A percentile compares a stretch with the other conserved stretches of the same genome.
These are phyloP conservation scores for Trichoderma oligosporum DNA, from an alignment of 2,329 filamentous ascomycete species.

Conservation along the genomic window DNA sequence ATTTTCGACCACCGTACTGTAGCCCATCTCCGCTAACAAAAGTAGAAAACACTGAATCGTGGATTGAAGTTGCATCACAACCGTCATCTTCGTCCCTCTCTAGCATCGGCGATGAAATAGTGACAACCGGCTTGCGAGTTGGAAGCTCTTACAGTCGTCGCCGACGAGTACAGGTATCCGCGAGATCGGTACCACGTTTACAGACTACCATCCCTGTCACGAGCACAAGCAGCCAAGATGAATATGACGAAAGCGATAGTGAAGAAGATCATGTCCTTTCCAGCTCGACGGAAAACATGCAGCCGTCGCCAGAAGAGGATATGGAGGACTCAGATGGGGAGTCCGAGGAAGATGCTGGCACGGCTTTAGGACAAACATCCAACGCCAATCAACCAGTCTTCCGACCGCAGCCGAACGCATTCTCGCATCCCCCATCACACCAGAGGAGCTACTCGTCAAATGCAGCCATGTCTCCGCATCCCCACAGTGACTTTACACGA, in stretches of 20 bases:
- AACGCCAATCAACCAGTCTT: constrained; percentile 59
- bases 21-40: constrained; percentile 19
- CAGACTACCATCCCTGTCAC: constrained; percentile 41
- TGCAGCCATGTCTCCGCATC: constrained; percentile 47
- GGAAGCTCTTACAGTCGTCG: constrained; percentile 61
- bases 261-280: constrained; percentile 70
- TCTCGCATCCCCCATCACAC: constrained; percentile 71
- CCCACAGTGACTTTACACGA: constrained; percentile 49
- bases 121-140: constrained; percentile 81
- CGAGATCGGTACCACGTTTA: constrained; percentile 37
- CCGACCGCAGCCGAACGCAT: constrained; percentile 86
- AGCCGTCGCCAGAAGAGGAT: constrained; percentile 37
- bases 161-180: constrained; percentile 44
- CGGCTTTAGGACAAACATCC: constrained; percentile 65
- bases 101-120: constrained; percentile 80
- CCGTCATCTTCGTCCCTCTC: constrained; percentile 92
- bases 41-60: constrained; percentile 79
- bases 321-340: constrained; percentile 42
- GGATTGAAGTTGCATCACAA: constrained; percentile 90
- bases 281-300: constrained; percentile 54
- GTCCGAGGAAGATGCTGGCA: constrained; percentile 68
- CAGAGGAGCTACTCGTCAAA: constrained; percentile 49
- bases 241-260: constrained; percentile 90
- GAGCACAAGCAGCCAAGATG: constrained; percentile 76
- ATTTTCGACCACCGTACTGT: neutral